phyloP scores from a whole-genome alignment of 768 basidiomycete genomes.

The Lactarius sanguifluus region DNA sequence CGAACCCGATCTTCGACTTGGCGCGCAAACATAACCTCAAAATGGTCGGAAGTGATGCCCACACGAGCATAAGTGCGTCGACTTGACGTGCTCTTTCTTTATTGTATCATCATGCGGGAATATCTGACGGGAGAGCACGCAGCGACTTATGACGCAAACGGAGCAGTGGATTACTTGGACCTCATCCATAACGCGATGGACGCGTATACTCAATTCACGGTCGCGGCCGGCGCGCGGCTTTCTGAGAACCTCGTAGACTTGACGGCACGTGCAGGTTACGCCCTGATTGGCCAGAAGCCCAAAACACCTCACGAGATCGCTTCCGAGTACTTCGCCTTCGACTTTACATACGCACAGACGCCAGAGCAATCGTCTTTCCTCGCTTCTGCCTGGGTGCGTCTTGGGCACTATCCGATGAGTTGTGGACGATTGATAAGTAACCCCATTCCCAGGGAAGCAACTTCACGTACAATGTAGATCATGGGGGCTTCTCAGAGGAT shows the following conservation, averaged over 20 bases:
- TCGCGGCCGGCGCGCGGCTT: slow-evolving; percentile 45
- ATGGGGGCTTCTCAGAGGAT: slow-evolving; percentile 55
- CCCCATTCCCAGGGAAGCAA: slow-evolving; percentile 51
- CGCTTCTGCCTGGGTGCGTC: slow-evolving; percentile 54
- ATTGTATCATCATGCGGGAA: not conserved
- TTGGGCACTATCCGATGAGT: not conserved
- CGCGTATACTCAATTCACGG: slow-evolving; percentile 41
- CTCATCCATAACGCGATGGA: slow-evolving; percentile 42
- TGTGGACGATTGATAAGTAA: not conserved
- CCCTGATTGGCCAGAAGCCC: slow-evolving; percentile 47
- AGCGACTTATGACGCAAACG: slow-evolving; percentile 54
- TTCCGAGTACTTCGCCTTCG: slow-evolving; percentile 56
- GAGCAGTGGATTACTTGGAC: slow-evolving; percentile 47
- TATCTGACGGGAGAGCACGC: not conserved
- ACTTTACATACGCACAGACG: slow-evolving; percentile 52
- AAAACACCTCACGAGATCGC: slow-evolving; percentile 46
- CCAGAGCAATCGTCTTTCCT: slow-evolving; percentile 57
- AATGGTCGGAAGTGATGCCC: slow-evolving; percentile 42
- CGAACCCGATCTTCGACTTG: slow-evolving; percentile 57
- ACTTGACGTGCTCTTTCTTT: slow-evolving; percentile 35
- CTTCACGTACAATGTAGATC: slow-evolving; percentile 43
- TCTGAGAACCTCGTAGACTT: slow-evolving; percentile 45
- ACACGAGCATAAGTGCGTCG: slow-evolving; percentile 33
- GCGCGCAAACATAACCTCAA: slow-evolving; percentile 50
- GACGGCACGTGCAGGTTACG: slow-evolving; percentile 51